Percentiles rank a stretch among this genome's conserved stretches.
phyloP scores from a whole-genome alignment of 2,329 filamentous ascomycete species.

The Ophiostoma triangulosporum region DNA sequence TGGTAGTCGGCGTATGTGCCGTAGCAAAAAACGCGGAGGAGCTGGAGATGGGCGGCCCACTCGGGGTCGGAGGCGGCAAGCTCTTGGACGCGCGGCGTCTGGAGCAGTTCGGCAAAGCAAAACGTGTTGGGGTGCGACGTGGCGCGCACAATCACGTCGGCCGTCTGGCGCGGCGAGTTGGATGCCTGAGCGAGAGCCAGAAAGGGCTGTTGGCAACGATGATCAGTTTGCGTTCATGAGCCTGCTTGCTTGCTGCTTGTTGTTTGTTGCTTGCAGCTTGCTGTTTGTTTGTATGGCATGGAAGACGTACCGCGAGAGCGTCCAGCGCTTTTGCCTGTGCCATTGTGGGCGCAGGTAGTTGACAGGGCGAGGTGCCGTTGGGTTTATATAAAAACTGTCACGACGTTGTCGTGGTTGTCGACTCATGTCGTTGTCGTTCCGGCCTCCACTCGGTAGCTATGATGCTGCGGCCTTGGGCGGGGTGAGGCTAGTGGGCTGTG shows the following conservation, averaged over 20 bases:
- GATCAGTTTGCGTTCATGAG: too few relatives aligned
- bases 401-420: background rate
- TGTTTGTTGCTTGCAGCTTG: too few relatives aligned
- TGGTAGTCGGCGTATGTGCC: slow-evolving; percentile 72
- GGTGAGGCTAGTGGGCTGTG: slow-evolving; percentile 8
- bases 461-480: slow-evolving; percentile 1
- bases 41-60: slow-evolving; percentile 46
- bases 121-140: slow-evolving; percentile 84
- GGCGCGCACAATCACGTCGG: slow-evolving; percentile 74
- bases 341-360: slow-evolving; percentile 42
- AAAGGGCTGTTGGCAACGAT: slow-evolving; percentile 52
- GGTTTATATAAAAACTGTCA: too few relatives aligned
- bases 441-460: background rate
- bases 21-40: slow-evolving; percentile 84
- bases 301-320: slow-evolving; percentile 41
- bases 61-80: slow-evolving; percentile 46
- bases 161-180: slow-evolving; percentile 67
- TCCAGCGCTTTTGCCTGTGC: slow-evolving; percentile 58
- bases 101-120: slow-evolving; percentile 87
- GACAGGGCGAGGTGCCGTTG: too few relatives aligned
- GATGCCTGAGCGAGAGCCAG: slow-evolving; percentile 77
- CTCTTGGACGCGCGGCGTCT: slow-evolving; percentile 63
- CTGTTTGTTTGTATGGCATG: too few relatives aligned
- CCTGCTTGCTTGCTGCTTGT: too few relatives aligned
- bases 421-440: background rate